Conservation (phyloP, 1,284 basidiomycete species). For the Sanghuangporus sanghuang region DNA sequence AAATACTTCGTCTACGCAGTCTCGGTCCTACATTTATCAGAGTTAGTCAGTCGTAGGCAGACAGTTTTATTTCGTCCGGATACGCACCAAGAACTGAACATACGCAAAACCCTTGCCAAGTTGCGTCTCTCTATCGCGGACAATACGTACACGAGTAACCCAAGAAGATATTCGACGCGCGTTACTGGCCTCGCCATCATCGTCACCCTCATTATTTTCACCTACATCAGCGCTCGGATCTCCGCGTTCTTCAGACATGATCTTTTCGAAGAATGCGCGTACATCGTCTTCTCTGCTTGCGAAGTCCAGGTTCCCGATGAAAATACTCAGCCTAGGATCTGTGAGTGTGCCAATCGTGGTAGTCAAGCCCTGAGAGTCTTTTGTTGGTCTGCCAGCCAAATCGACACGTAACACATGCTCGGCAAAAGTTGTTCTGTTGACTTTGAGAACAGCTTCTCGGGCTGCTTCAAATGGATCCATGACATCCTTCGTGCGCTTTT, state of each 20-base stretch:
- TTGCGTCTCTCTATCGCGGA: conserved; percentile 90
- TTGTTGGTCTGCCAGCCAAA: conserved; percentile 42
- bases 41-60: conserved; percentile 1
- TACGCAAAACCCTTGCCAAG: conserved; percentile 98
- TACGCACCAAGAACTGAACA: conserved; percentile 78
- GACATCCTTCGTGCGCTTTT: conserved; percentile 48
- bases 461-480: conserved; percentile 78
- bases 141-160: conserved; percentile 83
- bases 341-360: conserved; percentile 24
- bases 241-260: conserved; percentile 75
- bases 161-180: conserved; percentile 37
- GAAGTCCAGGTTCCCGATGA: conserved; percentile 93
- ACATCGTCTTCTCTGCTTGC: conserved; percentile 88
- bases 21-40: conserved; percentile 57
- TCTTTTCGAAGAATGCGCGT: conserved; percentile 79
- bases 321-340: conserved; percentile 82
- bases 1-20: conserved; percentile 86
- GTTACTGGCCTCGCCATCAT: conserved; percentile 25
- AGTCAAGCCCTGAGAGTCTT: conserved; percentile 21
- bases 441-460: conserved; percentile 49
- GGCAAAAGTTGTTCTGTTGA: conserved; percentile 73
- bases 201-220: conserved; percentile 24
- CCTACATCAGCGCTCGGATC: conserved; percentile 27
- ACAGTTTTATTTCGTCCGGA: neutral
- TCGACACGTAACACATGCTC: conserved; percentile 76